Base-by-base conservation (phyloP, 805 yeast species). In the Pichia ethanolica region DNA sequence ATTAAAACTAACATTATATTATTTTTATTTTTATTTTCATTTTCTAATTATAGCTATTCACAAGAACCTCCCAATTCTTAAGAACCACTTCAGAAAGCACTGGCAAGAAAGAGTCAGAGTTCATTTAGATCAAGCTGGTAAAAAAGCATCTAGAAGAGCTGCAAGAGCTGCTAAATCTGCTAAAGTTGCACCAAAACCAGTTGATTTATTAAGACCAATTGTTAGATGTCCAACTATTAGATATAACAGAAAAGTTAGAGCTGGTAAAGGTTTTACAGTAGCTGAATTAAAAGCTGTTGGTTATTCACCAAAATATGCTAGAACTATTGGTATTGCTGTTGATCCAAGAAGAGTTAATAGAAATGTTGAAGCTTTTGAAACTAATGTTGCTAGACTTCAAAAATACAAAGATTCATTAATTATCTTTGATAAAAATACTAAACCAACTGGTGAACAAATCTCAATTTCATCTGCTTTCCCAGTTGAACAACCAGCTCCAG, bases 91-190 rank as follows among this genome's bases (percentile, higher is more conserved):
- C 96, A 86, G 97, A 83, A 91, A 91, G 88, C 91, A 91, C 96
- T 93, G 99, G 99, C 98, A 93, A 81, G 96, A 89, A 78, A 88
- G 98, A 73, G 99, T 93, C 83, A 88, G 82, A 75, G 97, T 89
- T 70, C 99, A 95, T 89, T 86, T 93, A 73, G 97, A 93, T 91
- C 99, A 93, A 83, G 97, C 99, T 71, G 99, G 99, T 75, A 89
- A 91, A 85, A 93, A 93, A 85, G 89, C 78, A 70, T 83, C 95
- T 61, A 89, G 99, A 85, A 86, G 99, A 81, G 79, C 78, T 63
- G 86, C 96, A 63, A 89, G 99, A 79, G 85, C 87, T 71, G 68
- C 84, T 67, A 90, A 86, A 81, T 96, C 97, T 67, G 96, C 97
- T 67, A 78, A 78, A 72, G 76, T 85, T 66, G 98, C 99, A 69